Conservation (phyloP, 345 rosid species). For the Eucalyptus regnans region DNA sequence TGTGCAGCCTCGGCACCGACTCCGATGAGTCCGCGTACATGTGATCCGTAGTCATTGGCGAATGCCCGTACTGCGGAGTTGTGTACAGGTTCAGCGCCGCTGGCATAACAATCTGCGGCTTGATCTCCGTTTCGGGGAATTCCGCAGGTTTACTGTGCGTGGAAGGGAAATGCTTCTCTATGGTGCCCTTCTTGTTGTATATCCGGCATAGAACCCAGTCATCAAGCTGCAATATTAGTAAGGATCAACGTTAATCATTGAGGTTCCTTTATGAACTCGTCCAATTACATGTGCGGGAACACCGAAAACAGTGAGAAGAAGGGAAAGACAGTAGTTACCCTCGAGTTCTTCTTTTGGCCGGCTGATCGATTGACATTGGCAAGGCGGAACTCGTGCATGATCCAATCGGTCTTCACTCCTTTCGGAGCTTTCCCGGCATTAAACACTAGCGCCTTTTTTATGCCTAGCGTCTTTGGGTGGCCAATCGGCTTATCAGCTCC, state of each 20-base stretch:
- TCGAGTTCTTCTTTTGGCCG: constrained; percentile 28
- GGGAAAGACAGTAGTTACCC: constrained; percentile 28
- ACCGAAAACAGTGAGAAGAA: background rate
- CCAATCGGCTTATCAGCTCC: constrained; percentile 95
- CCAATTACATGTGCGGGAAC: background rate
- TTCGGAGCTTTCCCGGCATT: constrained; percentile 77
- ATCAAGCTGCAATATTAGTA: constrained; percentile 45
- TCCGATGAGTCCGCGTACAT: constrained; percentile 39
- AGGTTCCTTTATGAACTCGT: background rate
- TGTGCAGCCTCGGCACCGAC: constrained; percentile 33
- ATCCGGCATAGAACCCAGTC: constrained; percentile 80
- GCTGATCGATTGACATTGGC: constrained; percentile 78
- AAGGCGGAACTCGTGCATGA: constrained; percentile 93
- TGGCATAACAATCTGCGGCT: constrained; percentile 11
- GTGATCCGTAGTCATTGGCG: background rate
- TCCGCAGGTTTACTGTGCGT: background rate
- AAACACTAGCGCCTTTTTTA: constrained; percentile 84
- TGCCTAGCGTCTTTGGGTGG: constrained; percentile 58
- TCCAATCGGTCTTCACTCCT: constrained; percentile 91
- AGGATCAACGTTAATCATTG: background rate
- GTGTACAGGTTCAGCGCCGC: background rate
- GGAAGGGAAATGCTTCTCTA: constrained; percentile 34
- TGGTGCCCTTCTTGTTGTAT: constrained; percentile 73
- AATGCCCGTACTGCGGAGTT: background rate
- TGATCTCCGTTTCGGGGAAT: constrained; percentile 16